Evolutionary conservation across 2,329 filamentous ascomycete genomes (phyloP), one percentile per base, ranked within the genome.

Genomic region (Fusarium chlamydosporum): DNA sequence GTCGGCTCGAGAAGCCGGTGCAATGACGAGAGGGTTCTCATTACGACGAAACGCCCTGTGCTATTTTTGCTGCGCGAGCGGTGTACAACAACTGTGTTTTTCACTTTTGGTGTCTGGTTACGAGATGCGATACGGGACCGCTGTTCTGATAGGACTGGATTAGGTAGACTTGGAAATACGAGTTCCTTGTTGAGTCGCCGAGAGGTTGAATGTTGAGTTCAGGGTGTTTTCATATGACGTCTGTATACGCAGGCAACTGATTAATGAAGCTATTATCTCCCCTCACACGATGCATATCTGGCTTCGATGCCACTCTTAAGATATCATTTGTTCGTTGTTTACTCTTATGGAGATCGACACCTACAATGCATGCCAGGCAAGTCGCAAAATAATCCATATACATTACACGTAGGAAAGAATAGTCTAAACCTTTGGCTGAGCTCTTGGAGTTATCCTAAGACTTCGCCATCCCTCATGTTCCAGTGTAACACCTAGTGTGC

Each of bases 91-190:
- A 47, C 20, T 61, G 55, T 67, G 67, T 63, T 66, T 66, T 66
- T 67, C 65, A 65, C 67, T 58, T 72, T n/a, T 41, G 56, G 65
- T 70, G 61, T 65, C 65, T 52, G 60, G 65, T 65, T 63, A 50
- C 53, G 70, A 69, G 62, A 67, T 60, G 66, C 71, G 61, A 70
- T 58, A 63, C 60, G 67, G 61, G 61, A 68, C 58, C 47, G 71
- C 64, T 72, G 60, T 68, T 71, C 72, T 74, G 72, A 74, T 74
- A 23, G 72, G 72, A 68, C 64, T 64, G 68, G 70, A 65, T 72
- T 74, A 72, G 71, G 73, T 75, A 75, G 72, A 72, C 72, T 60
- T 51, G 72, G 60, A 68, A 73, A 75, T 72, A 60, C 52, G 68
- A 72, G 69, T 68, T 72, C 43, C 65, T 73, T 60, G 51, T 67